Evolutionary conservation across 306 rosid species (phyloP).

Genomic region (Lotus japonicus): DNA sequence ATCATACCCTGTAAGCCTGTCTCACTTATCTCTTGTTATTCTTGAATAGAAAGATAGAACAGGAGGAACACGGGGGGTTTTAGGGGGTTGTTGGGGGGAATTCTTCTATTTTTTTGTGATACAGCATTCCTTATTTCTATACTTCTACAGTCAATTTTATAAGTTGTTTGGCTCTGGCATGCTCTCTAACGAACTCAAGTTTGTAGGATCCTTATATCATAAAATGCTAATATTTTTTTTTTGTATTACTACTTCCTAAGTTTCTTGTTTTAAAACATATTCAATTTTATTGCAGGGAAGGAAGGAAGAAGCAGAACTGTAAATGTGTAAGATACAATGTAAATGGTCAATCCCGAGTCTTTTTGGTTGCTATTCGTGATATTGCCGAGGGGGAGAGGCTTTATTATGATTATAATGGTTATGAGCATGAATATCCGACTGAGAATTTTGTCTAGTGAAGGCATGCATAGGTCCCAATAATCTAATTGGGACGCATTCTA

Average conservation of each 20-base stretch:
- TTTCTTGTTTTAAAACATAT: slow-evolving; percentile 27
- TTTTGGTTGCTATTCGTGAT: slow-evolving; percentile 82
- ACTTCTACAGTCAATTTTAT: not conserved
- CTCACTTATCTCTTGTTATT: slow-evolving; percentile 17
- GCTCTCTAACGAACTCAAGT: slow-evolving; percentile 11
- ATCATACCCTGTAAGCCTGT: slow-evolving; percentile 57
- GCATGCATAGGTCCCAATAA: slow-evolving; percentile 27
- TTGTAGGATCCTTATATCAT: not conserved
- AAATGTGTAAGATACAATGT: slow-evolving; percentile 83
- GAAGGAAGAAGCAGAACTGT: slow-evolving; percentile 82
- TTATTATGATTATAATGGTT: slow-evolving; percentile 81
- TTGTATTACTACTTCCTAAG: slow-evolving; percentile 2
- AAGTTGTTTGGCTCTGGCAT: slow-evolving; percentile 13
- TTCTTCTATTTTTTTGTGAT: not conserved
- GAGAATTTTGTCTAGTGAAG: slow-evolving; percentile 61
- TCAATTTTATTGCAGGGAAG: slow-evolving; percentile 60
- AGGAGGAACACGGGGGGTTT: not conserved
- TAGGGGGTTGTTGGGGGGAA: no score
- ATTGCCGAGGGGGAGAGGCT: slow-evolving; percentile 78
- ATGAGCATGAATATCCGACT: slow-evolving; percentile 74
- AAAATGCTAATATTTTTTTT: not conserved
- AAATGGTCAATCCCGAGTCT: slow-evolving; percentile 65
- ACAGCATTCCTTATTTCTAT: not conserved
- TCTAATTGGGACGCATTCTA: slow-evolving; percentile 31
- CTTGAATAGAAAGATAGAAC: not conserved